Evolutionary conservation across 2,329 filamentous ascomycete genomes (phyloP), one percentile per base, ranked within the genome.

Genomic region (Phialophora tarda): DNA sequence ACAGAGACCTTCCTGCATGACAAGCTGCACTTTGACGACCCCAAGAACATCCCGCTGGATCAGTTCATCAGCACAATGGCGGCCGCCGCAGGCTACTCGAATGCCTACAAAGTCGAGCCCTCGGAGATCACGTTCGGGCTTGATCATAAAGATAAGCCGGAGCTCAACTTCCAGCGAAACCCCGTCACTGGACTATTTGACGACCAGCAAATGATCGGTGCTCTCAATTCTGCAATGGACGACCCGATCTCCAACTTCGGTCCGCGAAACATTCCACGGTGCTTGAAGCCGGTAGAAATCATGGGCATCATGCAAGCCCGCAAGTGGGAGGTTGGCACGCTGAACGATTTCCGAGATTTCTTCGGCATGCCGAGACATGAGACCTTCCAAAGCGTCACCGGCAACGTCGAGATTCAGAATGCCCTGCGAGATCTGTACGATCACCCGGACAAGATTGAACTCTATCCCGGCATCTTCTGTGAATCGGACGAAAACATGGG

Each of bases 251-350:
- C 50, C 23, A 53, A 53, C 14, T 53, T 53, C 24, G 50, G 50
- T 28, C 50, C 50, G 28, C n/a, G 50, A 53, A 53, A 53, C 23
- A 53, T 53, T 28, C 50, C 50, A 12, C 21, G 7, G 26, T 53
- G 50, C 24, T 12, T 53, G 24, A 53, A 28, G 24, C 50, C 50
- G 21, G 50, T 53, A 2, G 50, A 53, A 24, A 53, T 53, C 24
- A 53, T 53, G 50, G 50, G 50, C 1, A 53, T 53, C 12, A 53
- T 53, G 50, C 50, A 53, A 53, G 50, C 50, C 12, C 50, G 50
- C 50, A 53, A 53, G 50, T 53, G 50, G 50, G 50, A 53, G 12
- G 50, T 53, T 28, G 50, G 50, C 12, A 53, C 50, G 21, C 50
- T 53, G 1, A 53, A 53, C 24, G 50, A 53, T 12, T 53, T 53